Conservation (phyloP, 1,284 basidiomycete species). For the Apiotrichum brassicae region DNA sequence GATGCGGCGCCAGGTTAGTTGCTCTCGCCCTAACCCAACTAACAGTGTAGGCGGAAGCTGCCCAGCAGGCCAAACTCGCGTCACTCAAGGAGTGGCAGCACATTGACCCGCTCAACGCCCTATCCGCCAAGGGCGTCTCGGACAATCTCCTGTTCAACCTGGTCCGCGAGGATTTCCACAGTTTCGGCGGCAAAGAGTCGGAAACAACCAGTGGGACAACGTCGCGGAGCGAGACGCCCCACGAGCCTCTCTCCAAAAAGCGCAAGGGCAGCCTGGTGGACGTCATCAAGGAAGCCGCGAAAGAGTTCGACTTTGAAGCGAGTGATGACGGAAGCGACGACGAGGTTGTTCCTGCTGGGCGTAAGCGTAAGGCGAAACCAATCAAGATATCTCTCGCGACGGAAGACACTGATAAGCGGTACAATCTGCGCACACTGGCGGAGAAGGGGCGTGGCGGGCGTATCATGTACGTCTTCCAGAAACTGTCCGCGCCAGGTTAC, state of each 20-base stretch:
- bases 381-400: not conserved
- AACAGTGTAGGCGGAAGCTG: constrained; percentile 27
- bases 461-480: constrained; percentile 45
- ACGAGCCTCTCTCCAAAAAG: constrained; percentile 6
- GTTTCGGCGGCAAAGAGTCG: not conserved
- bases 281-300: not conserved
- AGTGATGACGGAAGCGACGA: not conserved
- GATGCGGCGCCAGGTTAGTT: constrained; percentile 48
- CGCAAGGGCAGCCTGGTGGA: constrained; percentile 3
- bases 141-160: constrained; percentile 33
- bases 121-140: constrained; percentile 52
- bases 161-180: constrained; percentile 24
- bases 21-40: not conserved
- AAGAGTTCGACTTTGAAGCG: not conserved
- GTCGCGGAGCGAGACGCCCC: constrained; percentile 5
- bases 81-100: constrained; percentile 84
- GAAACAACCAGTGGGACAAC: not conserved
- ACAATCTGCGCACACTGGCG: constrained; percentile 32
- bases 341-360: not conserved
- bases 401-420: constrained; percentile 13
- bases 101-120: constrained; percentile 50
- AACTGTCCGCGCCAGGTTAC: constrained; percentile 24
- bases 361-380: not conserved
- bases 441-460: constrained; percentile 29
- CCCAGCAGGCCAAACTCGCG: constrained; percentile 69